Percentiles rank a stretch among this genome's conserved stretches.
phyloP scores from a whole-genome alignment of 495 filamentous ascomycete species.

The Aspergillus avenaceus region DNA sequence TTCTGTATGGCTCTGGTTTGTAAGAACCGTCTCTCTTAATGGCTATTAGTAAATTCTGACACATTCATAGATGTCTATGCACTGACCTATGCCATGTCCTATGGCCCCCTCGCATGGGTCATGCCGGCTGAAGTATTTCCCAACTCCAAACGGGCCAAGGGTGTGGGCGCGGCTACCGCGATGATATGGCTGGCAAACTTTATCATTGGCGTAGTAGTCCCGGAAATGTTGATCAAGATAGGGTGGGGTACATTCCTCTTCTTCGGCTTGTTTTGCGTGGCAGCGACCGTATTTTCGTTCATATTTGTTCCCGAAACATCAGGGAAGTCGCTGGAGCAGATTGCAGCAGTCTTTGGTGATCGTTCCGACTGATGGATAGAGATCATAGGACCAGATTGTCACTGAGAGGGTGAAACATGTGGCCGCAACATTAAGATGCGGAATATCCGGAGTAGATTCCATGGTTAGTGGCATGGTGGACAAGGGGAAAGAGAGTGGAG shows the following conservation, averaged over 20 bases:
- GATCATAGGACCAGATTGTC: background rate
- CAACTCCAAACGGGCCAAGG: slow-evolving; percentile 17
- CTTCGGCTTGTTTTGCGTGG: slow-evolving; percentile 11
- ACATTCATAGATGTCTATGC: slow-evolving; percentile 15
- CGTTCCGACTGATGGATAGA: background rate
- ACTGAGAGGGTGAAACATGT: background rate
- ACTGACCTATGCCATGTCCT: slow-evolving; percentile 13
- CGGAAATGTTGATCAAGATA: slow-evolving; percentile 12
- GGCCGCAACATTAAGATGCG: no score
- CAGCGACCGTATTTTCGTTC: slow-evolving; percentile 11
- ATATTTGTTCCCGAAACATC: slow-evolving; percentile 16
- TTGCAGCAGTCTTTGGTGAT: slow-evolving; percentile 1
- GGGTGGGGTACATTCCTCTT: slow-evolving; percentile 15
- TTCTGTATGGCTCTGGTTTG: slow-evolving; percentile 16
- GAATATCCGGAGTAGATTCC: no score
- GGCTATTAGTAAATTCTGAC: background rate
- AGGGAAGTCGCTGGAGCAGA: slow-evolving; percentile 13
- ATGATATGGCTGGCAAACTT: slow-evolving; percentile 13
- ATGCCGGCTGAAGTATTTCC: slow-evolving; percentile 22
- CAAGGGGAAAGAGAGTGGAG: no score
- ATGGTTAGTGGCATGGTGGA: no score
- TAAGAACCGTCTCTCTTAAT: background rate
- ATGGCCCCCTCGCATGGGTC: slow-evolving; percentile 17
- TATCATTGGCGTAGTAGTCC: slow-evolving; percentile 10
- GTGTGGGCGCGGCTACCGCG: slow-evolving; percentile 15